These are phyloP conservation scores for Naganishia albida DNA, from an alignment of 1,284 basidiomycete genomes.

Conservation along the genomic window DNA sequence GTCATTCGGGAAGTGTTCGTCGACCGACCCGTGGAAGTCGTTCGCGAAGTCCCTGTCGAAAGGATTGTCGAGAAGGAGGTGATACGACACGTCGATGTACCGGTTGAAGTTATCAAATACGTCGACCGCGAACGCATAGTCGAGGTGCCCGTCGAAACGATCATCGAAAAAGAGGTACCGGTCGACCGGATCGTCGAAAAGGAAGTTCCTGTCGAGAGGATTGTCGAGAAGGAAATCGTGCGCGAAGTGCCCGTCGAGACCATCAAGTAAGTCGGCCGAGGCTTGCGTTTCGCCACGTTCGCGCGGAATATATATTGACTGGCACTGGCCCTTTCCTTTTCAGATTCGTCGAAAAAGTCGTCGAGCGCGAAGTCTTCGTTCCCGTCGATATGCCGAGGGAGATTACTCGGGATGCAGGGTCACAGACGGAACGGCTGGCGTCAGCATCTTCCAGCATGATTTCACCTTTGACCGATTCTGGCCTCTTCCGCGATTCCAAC, in stretches of 20 bases:
- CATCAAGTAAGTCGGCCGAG: constrained; percentile 12
- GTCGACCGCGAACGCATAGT: constrained; percentile 30
- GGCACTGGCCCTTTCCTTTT: background rate
- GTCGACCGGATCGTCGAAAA: constrained; percentile 40
- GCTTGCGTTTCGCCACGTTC: background rate
- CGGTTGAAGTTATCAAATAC: constrained; percentile 21
- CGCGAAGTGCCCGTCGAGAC: constrained; percentile 36
- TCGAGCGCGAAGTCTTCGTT: constrained; percentile 43
- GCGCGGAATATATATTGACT: background rate
- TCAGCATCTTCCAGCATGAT: constrained; percentile 33
- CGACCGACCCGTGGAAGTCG: constrained; percentile 13
- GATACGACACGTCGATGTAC: constrained; percentile 34
- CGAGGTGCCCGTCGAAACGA: constrained; percentile 36
- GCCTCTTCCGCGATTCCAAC: constrained; percentile 51
- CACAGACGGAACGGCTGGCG: constrained; percentile 39
- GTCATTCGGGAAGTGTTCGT: constrained; percentile 32
- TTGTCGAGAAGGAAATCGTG: constrained; percentile 38
- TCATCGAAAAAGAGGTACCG: constrained; percentile 40
- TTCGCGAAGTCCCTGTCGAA: constrained; percentile 37
- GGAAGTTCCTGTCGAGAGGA: constrained; percentile 44
- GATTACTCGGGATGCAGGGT: constrained; percentile 29
- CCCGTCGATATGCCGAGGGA: constrained; percentile 36
- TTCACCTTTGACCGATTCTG: constrained; percentile 44
- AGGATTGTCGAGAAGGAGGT: constrained; percentile 38
- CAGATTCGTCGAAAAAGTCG: constrained; percentile 43